These are phyloP conservation scores for Thelonectria olida DNA, from an alignment of 2,329 filamentous ascomycete species.

Conservation along the genomic window DNA sequence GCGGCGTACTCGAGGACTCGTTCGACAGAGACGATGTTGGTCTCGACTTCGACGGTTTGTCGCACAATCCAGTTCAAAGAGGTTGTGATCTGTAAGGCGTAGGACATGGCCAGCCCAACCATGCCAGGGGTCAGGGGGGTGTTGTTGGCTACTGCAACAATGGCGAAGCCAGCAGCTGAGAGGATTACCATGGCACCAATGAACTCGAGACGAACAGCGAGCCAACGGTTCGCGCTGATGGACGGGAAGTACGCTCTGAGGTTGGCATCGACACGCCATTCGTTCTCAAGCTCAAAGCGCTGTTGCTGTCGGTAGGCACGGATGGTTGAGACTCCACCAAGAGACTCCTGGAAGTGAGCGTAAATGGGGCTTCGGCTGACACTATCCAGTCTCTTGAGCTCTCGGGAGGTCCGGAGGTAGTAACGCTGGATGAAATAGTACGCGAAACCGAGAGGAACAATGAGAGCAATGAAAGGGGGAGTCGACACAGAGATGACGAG, in stretches of 20 bases:
- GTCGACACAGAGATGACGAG: conserved; percentile 84
- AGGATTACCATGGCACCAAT: conserved; percentile 95
- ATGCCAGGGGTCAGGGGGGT: conserved; percentile 73
- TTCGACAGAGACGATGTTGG: conserved; percentile 99
- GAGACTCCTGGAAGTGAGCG: conserved; percentile 96
- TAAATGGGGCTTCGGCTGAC: conserved; percentile 96
- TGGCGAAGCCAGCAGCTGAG: conserved; percentile 81
- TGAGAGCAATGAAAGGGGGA: conserved; percentile 81
- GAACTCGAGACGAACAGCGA: conserved; percentile 94
- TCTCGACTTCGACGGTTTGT: conserved; percentile 99
- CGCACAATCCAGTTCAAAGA: conserved; percentile 99
- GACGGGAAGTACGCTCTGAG: conserved; percentile 94
- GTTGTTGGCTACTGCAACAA: conserved; percentile 79
- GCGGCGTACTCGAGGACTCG: conserved; percentile 94
- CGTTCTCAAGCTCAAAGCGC: conserved; percentile 91
- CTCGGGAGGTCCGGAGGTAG: conserved; percentile 94
- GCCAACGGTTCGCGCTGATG: conserved; percentile 92
- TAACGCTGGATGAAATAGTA: conserved; percentile 97
- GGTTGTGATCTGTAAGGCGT: conserved; percentile 95
- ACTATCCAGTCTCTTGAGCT: conserved; percentile 95
- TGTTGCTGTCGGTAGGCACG: conserved; percentile 91
- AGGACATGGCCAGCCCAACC: conserved; percentile 96
- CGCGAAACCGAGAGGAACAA: conserved; percentile 80
- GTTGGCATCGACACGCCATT: conserved; percentile 97
- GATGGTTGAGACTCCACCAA: conserved; percentile 94